Evolutionary conservation across 1,284 basidiomycete species (phyloP).

Genomic region (Cutaneotrichosporon spelunceum): DNA sequence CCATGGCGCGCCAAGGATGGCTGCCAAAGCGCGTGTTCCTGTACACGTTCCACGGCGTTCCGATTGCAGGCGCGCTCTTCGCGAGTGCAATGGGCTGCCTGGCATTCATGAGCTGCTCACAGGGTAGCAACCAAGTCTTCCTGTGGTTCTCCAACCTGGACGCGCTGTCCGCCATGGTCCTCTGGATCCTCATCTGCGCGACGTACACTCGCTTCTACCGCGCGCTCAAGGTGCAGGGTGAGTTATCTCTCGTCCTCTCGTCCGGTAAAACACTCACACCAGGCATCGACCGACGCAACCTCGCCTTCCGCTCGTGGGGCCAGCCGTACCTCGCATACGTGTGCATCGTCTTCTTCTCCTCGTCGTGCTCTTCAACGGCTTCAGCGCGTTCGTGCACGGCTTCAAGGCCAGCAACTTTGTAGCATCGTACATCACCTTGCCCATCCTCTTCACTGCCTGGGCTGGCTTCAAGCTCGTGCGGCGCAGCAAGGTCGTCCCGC

Average conservation of each 20-base stretch:
- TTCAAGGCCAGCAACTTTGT: conserved; percentile 22
- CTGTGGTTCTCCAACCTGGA: conserved; percentile 66
- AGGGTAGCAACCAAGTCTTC: conserved; percentile 64
- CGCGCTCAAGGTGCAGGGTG: conserved; percentile 65
- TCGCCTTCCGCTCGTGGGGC: conserved; percentile 63
- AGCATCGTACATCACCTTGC: conserved; percentile 25
- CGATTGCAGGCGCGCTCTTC: conserved; percentile 61
- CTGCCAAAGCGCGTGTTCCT: conserved; percentile 58
- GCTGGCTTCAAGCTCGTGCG: conserved; percentile 17
- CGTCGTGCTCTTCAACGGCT: conserved; percentile 21
- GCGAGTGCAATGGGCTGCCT: conserved; percentile 60
- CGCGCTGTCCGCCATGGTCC: conserved; percentile 56
- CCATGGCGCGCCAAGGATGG: conserved; percentile 57
- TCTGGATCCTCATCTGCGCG: conserved; percentile 73
- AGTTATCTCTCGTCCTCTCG: not conserved
- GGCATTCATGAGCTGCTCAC: conserved; percentile 57
- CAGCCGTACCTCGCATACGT: conserved; percentile 33
- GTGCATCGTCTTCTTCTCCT: conserved; percentile 19
- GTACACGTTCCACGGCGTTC: conserved; percentile 64
- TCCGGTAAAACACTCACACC: not conserved
- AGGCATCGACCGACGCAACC: conserved; percentile 55
- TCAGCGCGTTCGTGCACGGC: conserved; percentile 7
- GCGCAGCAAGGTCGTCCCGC: conserved; percentile 26
- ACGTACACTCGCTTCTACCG: conserved; percentile 72
- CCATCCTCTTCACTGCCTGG: conserved; percentile 16